A percentile compares a stretch with the other conserved stretches of the same genome.
These are phyloP conservation scores for Scheffersomyces stambukii DNA, from an alignment of 1,139 yeast genomes.

Conservation along the genomic window DNA sequence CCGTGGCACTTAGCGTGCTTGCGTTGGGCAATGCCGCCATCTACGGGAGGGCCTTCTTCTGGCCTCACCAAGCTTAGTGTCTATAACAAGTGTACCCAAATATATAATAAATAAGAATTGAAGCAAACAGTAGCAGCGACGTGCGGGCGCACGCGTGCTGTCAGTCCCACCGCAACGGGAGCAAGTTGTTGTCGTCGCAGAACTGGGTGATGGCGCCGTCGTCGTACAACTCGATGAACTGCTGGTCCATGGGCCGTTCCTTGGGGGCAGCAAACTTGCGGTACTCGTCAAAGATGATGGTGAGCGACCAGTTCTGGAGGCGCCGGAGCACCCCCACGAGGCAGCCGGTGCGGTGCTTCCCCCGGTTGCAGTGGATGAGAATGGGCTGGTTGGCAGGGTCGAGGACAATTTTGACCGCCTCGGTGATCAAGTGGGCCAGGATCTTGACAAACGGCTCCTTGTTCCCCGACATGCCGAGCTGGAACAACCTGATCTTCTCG, in stretches of 20 bases:
- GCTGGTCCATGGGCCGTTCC: conserved; percentile 92
- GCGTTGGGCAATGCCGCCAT: conserved; percentile 61
- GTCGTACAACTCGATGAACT: conserved; percentile 85
- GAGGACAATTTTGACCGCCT: conserved; percentile 75
- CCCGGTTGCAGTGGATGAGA: conserved; percentile 90
- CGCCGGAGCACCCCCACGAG: conserved; percentile 87
- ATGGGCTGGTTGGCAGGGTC: conserved; percentile 88
- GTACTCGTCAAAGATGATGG: conserved; percentile 93
- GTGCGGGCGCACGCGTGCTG: not conserved
- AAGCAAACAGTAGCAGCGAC: not conserved
- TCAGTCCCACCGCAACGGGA: conserved; percentile 65
- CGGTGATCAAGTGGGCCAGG: conserved; percentile 70
- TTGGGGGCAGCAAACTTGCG: conserved; percentile 92
- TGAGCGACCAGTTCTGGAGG: conserved; percentile 86
- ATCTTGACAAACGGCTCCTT: conserved; percentile 92
- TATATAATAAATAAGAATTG: too few species aligned
- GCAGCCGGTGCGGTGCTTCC: conserved; percentile 96
- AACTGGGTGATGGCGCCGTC: conserved; percentile 52
- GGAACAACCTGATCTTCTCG: conserved; percentile 67
- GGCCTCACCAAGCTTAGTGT: too few species aligned
- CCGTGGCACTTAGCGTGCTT: conserved; percentile 53
- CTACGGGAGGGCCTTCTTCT: conserved; percentile 69
- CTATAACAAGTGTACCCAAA: too few species aligned
- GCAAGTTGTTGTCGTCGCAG: conserved; percentile 51
- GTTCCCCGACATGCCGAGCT: conserved; percentile 92